A percentile compares a stretch with the other conserved stretches of the same genome.
These are phyloP conservation scores for Endothia cerciana DNA, from an alignment of 2,329 filamentous ascomycete genomes.

Conservation along the genomic window DNA sequence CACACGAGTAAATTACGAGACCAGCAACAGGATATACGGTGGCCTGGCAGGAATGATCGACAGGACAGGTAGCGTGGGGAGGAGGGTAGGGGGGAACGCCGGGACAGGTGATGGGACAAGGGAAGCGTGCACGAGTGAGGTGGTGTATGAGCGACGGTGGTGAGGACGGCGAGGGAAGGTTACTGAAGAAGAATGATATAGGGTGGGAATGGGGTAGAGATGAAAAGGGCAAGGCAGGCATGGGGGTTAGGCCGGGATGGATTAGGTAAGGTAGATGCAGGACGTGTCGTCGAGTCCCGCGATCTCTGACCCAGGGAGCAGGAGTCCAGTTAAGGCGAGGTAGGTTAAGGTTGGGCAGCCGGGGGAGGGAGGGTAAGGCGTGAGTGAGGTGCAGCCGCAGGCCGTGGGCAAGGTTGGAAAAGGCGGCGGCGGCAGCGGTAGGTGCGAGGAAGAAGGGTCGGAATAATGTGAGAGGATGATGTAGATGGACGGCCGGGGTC, in stretches of 20 bases:
- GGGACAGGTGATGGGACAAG: not conserved
- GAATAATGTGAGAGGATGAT: conserved; percentile 8
- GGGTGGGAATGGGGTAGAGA: conserved; percentile 22
- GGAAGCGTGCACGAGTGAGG: not conserved
- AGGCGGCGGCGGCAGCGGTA: conserved; percentile 1
- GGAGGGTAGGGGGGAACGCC: not conserved
- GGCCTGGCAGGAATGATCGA: not conserved
- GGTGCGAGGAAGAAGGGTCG: conserved; percentile 8
- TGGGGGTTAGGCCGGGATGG: conserved; percentile 17
- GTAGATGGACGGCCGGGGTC: conserved; percentile 3
- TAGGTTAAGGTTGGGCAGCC: not conserved
- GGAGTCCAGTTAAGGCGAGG: not conserved
- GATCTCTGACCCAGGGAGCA: conserved; percentile 1
- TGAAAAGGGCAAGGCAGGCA: conserved; percentile 26
- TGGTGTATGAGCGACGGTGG: conserved; percentile 8
- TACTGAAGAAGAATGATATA: conserved; percentile 23
- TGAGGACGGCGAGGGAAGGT: conserved; percentile 7
- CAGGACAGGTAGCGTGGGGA: not conserved
- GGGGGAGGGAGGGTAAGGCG: too few relatives aligned
- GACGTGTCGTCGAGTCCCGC: conserved; percentile 1
- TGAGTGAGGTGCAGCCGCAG: conserved; percentile 5
- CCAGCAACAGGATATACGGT: conserved; percentile 6
- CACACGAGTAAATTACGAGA: conserved; percentile 9
- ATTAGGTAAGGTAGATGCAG: conserved; percentile 24
- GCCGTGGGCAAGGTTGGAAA: not conserved